These are phyloP conservation scores for Plenodomus tracheiphilus DNA, from an alignment of 2,329 filamentous ascomycete genomes.

Conservation along the genomic window DNA sequence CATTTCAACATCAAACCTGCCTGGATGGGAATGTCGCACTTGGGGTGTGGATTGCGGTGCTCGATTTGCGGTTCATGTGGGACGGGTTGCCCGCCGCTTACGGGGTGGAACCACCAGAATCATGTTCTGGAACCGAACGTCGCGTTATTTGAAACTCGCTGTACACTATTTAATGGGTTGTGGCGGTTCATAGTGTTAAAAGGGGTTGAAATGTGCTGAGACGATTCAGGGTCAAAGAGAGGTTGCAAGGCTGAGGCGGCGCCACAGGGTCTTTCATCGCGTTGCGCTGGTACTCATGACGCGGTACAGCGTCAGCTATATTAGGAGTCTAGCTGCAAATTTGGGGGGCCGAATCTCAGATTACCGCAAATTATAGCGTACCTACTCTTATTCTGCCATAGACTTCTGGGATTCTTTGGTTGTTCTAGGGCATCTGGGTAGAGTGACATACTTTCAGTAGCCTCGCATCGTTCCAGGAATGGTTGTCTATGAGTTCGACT, in stretches of 20 bases:
- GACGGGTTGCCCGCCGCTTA: not conserved
- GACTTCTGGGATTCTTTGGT: slow-evolving; percentile 5
- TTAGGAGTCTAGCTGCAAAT: not conserved
- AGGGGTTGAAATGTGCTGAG: no score
- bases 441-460: slow-evolving; percentile 28
- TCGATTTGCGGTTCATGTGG: slow-evolving; percentile 25
- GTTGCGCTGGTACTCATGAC: not conserved
- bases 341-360: slow-evolving; percentile 4
- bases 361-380: slow-evolving; percentile 8
- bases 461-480: slow-evolving; percentile 21
- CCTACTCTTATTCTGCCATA: no score
- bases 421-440: slow-evolving; percentile 18
- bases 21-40: slow-evolving; percentile 13
- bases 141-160: no score
- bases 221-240: not conserved
- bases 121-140: not conserved
- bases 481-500: slow-evolving; percentile 27
- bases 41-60: slow-evolving; percentile 22
- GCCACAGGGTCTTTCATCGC: not conserved
- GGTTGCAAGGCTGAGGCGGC: not conserved
- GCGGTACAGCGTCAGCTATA: not conserved
- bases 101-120: not conserved
- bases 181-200: no score
- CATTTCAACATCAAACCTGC: slow-evolving; percentile 10
- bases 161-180: no score